Base-by-base conservation (phyloP, 331 rosid genomes). In the Pyracantha coccinea region DNA sequence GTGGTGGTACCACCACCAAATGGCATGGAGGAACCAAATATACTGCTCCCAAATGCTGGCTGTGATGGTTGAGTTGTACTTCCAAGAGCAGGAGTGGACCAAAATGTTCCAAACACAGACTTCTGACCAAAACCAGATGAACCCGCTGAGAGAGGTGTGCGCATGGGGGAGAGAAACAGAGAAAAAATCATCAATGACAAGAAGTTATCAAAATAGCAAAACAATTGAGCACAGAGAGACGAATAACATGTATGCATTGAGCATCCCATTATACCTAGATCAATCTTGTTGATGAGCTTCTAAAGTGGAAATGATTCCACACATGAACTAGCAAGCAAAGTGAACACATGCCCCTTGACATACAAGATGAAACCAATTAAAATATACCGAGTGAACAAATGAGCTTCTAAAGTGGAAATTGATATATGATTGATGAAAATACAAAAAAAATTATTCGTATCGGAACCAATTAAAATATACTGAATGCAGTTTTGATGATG, bases 61-160 rank as follows among this genome's bases (percentile, higher is more conserved):
- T 90, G 97, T 41, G 99, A 89, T 65, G 85, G 88, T 68, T 90
- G 97, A 24, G 79, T 50, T 29, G 97, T 72, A 78, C 83, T 80
- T 76, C 97, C 93, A 74, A 92, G 93, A 79, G 96, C 75, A 59
- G 92, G 82, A 62, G 83, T 89, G 16, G 99, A 85, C 70, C 98
- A 96, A 86, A 92, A 95, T 61, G 87, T 93, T 73, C 97, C 98
- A 82, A 88, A 90, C 71, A 23, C 82, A 77, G 99, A 91, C 88
- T 92, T 95, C 86, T 95, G 97, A 66, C 97, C 94, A 79, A 95
- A 95, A 70, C 68, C 91, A 8, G 98, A 84, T 2, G 99, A 86
- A 64, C 96, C 97, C 84, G 77, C 4, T 19, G 35, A 68, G 38
- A 44, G 45, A 3, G 14, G 17, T 41, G 55, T 50, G 55, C 6